These are phyloP conservation scores for Sporopachydermia quercuum DNA, from an alignment of 805 yeast genomes.

Conservation along the genomic window DNA sequence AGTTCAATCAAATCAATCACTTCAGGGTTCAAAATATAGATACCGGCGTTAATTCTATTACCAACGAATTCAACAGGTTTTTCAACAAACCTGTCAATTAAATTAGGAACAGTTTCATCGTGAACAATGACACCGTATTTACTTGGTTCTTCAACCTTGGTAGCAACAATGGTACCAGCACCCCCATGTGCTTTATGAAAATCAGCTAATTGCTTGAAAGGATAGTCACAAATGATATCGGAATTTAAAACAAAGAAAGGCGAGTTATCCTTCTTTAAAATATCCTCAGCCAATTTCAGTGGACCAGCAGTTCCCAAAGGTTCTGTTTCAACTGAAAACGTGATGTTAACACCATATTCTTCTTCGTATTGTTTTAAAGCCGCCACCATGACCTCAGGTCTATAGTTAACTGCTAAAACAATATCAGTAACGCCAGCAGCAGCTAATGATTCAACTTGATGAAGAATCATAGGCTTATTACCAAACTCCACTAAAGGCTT, in stretches of 20 bases:
- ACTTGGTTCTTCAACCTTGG: constrained; percentile 98
- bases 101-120: constrained; percentile 86
- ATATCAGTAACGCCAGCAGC: constrained; percentile 98
- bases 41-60: constrained; percentile 98
- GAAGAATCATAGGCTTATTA: constrained; percentile 98
- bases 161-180: constrained; percentile 96
- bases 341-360: constrained; percentile 86
- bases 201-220: constrained; percentile 78
- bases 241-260: constrained; percentile 98
- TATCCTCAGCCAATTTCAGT: constrained; percentile 86
- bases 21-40: constrained; percentile 93
- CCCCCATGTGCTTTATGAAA: constrained; percentile 97
- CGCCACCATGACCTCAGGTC: constrained; percentile 98
- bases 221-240: constrained; percentile 97
- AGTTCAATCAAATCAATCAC: constrained; percentile 93
- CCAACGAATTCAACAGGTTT: constrained; percentile 99
- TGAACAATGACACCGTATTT: constrained; percentile 99
- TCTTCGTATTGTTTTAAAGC: constrained; percentile 88
- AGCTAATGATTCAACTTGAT: constrained; percentile 96
- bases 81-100: constrained; percentile 97
- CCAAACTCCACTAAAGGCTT: constrained; percentile 96
- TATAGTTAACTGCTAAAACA: constrained; percentile 96
- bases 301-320: constrained; percentile 99
- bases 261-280: constrained; percentile 83
- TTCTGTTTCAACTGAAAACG: constrained; percentile 97